phyloP scores from a whole-genome alignment of 2,329 filamentous ascomycete species.

The Aspergillus novofumigatus region DNA sequence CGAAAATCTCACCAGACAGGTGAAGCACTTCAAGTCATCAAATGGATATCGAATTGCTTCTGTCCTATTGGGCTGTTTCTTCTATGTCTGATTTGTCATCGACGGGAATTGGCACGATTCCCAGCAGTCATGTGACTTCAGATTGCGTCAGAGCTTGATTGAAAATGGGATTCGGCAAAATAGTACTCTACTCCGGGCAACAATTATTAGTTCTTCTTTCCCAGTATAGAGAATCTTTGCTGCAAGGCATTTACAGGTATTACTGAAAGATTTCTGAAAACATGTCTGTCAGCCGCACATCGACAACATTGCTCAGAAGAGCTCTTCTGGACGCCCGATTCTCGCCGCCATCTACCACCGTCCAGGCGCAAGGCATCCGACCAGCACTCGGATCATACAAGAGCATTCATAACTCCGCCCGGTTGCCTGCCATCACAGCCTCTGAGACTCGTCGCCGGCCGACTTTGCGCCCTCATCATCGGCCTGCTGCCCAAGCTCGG shows the following conservation, averaged over 20 bases:
- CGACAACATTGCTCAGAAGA: slow-evolving; percentile 30
- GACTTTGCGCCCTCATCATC: slow-evolving; percentile 41
- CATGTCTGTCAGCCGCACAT: slow-evolving; percentile 31
- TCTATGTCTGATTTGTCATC: slow-evolving; percentile 25
- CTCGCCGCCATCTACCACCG: slow-evolving; percentile 11
- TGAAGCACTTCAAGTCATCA: background rate
- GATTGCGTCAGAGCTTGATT: slow-evolving; percentile 31
- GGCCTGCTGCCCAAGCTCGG: slow-evolving; percentile 32
- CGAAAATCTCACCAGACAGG: slow-evolving; percentile 7
- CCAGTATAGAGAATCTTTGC: background rate
- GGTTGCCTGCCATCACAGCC: slow-evolving; percentile 45
- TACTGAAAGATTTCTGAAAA: slow-evolving; percentile 5
- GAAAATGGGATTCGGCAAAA: slow-evolving; percentile 5
- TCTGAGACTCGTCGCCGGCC: slow-evolving; percentile 46
- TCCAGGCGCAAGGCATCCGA: slow-evolving; percentile 23
- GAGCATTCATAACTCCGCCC: slow-evolving; percentile 41
- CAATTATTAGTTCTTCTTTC: background rate
- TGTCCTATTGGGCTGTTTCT: slow-evolving; percentile 19
- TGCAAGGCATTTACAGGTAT: slow-evolving; percentile 1
- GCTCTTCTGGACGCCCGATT: slow-evolving; percentile 23
- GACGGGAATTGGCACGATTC: slow-evolving; percentile 1
- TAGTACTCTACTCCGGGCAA: slow-evolving; percentile 3
- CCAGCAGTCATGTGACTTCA: slow-evolving; percentile 20
- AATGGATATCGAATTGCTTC: slow-evolving; percentile 12
- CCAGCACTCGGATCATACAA: slow-evolving; percentile 30